Evolutionary conservation across 257 asterid genomes (phyloP).

Genomic region (Prunella vulgaris): DNA sequence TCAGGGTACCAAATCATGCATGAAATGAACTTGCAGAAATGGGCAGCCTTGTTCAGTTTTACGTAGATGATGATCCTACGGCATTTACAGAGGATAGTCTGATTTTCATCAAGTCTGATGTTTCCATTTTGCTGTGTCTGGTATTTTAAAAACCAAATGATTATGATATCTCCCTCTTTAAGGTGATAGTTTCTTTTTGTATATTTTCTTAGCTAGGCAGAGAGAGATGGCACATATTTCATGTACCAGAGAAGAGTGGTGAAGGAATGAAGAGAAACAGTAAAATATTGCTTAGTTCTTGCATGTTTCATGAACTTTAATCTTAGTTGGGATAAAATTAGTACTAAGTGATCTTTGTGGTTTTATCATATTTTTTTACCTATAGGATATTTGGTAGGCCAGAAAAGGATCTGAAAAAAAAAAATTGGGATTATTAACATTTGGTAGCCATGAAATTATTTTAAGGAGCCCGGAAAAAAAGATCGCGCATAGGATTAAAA

Average conservation of each 20-base stretch:
- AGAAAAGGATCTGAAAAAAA: too few relatives aligned
- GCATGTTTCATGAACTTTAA: not conserved
- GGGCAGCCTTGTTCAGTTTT: not conserved
- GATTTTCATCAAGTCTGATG: not conserved
- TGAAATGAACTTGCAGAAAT: not conserved
- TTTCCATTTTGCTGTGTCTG: not conserved
- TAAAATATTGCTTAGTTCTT: too few relatives aligned
- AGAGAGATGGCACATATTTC: not conserved
- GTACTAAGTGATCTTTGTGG: not conserved
- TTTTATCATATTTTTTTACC: not conserved
- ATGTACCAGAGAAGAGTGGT: not conserved
- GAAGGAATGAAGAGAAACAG: not conserved
- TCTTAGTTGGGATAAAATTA: not conserved
- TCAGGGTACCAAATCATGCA: not conserved
- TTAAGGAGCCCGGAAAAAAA: too few relatives aligned
- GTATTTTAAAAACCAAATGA: not conserved
- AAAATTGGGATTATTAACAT: too few relatives aligned
- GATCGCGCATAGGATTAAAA: too few relatives aligned
- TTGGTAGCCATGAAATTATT: too few relatives aligned
- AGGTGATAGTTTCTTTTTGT: not conserved
- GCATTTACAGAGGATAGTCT: not conserved
- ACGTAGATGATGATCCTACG: not conserved
- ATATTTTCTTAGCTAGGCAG: not conserved
- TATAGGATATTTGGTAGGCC: too few relatives aligned
- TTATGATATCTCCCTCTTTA: not conserved